phyloP scores from a whole-genome alignment of 1,139 yeast genomes.

The Kurtzmaniella quercitrusa region DNA sequence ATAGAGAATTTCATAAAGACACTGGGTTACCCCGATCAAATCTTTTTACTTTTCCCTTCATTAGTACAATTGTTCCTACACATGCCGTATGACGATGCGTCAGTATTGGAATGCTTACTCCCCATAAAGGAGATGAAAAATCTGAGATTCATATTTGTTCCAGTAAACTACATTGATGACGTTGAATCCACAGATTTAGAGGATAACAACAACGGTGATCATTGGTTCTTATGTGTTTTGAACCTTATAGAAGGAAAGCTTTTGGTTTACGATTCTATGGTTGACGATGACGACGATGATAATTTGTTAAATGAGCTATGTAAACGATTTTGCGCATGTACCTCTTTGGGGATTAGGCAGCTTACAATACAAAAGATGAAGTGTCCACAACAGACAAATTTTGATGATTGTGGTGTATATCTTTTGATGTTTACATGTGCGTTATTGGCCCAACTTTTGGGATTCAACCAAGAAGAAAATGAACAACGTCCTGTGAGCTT shows the following conservation, averaged over 20 bases:
- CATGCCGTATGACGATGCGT: conserved; percentile 20
- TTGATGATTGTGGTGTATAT: conserved; percentile 46
- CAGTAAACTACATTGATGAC: conserved; percentile 38
- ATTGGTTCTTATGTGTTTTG: conserved; percentile 39
- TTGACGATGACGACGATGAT: conserved; percentile 16
- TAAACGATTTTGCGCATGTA: conserved; percentile 21
- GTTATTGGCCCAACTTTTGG: conserved; percentile 24
- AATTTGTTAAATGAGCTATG: conserved; percentile 20
- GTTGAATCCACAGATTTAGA: conserved; percentile 24
- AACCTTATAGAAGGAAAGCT: conserved; percentile 28
- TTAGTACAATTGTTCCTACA: conserved; percentile 38
- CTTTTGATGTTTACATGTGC: conserved; percentile 38
- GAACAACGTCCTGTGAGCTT: conserved; percentile 15
- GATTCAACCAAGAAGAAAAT: conserved; percentile 8
- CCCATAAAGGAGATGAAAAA: conserved; percentile 31
- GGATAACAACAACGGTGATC: conserved; percentile 38
- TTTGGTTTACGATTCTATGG: conserved; percentile 42
- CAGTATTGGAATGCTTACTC: conserved; percentile 22
- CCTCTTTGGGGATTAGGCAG: conserved; percentile 14
- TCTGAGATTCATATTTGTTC: conserved; percentile 36
- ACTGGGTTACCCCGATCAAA: conserved; percentile 16
- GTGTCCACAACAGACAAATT: conserved; percentile 43
- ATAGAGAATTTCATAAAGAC: conserved; percentile 15
- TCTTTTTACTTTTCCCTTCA: conserved; percentile 35
- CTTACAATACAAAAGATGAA: conserved; percentile 24